Evolutionary conservation across 1,139 yeast genomes (phyloP).

Genomic region (Blastobotrys elegans): DNA sequence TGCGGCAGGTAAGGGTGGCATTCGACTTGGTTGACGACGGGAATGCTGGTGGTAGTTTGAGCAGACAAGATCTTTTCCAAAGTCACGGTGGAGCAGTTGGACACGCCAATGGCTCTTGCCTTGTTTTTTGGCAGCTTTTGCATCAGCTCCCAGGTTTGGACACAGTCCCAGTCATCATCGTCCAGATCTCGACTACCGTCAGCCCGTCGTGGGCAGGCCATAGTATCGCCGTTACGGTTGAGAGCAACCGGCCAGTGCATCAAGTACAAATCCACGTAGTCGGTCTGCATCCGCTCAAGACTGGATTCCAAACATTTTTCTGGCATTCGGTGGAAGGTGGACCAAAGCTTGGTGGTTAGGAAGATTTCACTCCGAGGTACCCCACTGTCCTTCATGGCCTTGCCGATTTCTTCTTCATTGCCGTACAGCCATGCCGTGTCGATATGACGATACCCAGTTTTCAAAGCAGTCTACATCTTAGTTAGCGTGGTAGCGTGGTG

Average conservation of each 20-base stretch:
- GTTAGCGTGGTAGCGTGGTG: neutral
- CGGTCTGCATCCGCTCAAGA: slow-evolving; percentile 59
- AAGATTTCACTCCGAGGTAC: slow-evolving; percentile 48
- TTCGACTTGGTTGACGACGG: slow-evolving; percentile 72
- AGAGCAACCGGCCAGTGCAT: slow-evolving; percentile 74
- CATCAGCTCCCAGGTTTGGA: slow-evolving; percentile 65
- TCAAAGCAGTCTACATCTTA: slow-evolving; percentile 51
- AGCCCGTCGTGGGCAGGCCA: neutral
- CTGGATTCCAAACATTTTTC: slow-evolving; percentile 54
- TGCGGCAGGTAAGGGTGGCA: slow-evolving; percentile 74
- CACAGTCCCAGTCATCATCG: neutral
- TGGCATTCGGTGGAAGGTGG: slow-evolving; percentile 50
- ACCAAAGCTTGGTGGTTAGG: slow-evolving; percentile 51
- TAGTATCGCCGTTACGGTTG: slow-evolving; percentile 1
- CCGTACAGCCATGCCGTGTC: slow-evolving; percentile 70
- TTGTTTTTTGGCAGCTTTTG: slow-evolving; percentile 60
- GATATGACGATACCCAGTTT: slow-evolving; percentile 70
- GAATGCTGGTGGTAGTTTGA: slow-evolving; percentile 60
- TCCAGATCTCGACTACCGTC: slow-evolving; percentile 2
- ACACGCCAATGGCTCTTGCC: slow-evolving; percentile 67
- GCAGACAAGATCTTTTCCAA: slow-evolving; percentile 55
- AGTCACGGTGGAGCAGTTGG: slow-evolving; percentile 57
- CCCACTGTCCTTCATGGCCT: slow-evolving; percentile 46
- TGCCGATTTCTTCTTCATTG: slow-evolving; percentile 51
- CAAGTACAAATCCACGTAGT: slow-evolving; percentile 76